A percentile compares a stretch with the other conserved stretches of the same genome.
phyloP scores from a whole-genome alignment of 495 filamentous ascomycete species.

The Annulohypoxylon nitens region DNA sequence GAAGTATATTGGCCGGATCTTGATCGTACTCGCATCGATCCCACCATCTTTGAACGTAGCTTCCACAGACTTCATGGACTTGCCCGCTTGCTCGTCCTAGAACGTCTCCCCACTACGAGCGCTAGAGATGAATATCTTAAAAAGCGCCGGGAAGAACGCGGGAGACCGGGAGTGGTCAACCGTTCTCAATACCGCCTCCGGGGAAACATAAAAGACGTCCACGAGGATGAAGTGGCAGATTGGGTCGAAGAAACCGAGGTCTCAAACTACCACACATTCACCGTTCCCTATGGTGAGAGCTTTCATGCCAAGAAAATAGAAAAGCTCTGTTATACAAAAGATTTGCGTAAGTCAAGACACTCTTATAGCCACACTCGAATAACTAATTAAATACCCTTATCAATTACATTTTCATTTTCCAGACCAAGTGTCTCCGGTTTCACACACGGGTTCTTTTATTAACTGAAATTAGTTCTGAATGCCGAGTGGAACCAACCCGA shows the following conservation, averaged over 20 bases:
- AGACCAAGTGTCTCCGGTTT: too few relatives aligned
- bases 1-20: conserved; percentile 82
- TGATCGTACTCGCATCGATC: conserved; percentile 79
- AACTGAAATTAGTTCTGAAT: conserved; percentile 71
- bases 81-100: conserved; percentile 83
- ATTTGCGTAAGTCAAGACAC: conserved; percentile 62
- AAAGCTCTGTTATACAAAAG: conserved; percentile 81
- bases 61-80: conserved; percentile 80
- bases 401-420: too few relatives aligned
- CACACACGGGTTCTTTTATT: conserved; percentile 3
- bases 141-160: conserved; percentile 75
- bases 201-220: conserved; percentile 77
- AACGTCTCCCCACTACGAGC: conserved; percentile 74
- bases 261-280: conserved; percentile 82
- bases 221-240: conserved; percentile 83
- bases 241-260: conserved; percentile 81
- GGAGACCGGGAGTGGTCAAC: conserved; percentile 63
- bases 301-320: conserved; percentile 81
- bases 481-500: conserved; percentile 85
- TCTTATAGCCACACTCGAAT: background rate
- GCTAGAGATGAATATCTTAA: conserved; percentile 76
- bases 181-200: conserved; percentile 50
- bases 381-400: background rate
- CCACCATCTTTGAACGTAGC: conserved; percentile 85
- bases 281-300: conserved; percentile 78